A percentile compares a stretch with the other conserved stretches of the same genome.
phyloP scores from a whole-genome alignment of 768 basidiomycete species.

The Sporobolomyces roseus region DNA sequence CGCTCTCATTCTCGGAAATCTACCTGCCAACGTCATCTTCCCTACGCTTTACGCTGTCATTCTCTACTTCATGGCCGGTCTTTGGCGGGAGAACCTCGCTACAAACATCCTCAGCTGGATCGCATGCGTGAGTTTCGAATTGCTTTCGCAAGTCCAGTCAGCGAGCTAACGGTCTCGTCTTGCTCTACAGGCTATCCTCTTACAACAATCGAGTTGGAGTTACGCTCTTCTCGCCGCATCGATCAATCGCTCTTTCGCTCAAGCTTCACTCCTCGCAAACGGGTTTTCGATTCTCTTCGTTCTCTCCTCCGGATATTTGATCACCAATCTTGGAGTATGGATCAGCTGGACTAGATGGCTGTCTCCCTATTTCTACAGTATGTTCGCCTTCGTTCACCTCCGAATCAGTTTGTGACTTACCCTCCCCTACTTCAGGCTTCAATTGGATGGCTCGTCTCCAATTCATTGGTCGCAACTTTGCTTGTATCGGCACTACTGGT shows the following conservation, averaged over 20 bases:
- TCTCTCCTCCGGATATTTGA: conserved; percentile 43
- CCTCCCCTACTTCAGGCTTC: too few species aligned
- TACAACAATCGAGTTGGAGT: conserved; percentile 36
- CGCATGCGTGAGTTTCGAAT: conserved; percentile 46
- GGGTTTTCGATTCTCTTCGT: conserved; percentile 39
- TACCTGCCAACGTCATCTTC: conserved; percentile 51
- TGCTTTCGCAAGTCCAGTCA: background rate
- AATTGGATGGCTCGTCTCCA: conserved; percentile 50
- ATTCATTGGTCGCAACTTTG: conserved; percentile 49
- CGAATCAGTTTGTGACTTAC: too few species aligned
- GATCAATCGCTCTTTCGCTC: conserved; percentile 48
- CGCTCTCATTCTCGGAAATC: conserved; percentile 50
- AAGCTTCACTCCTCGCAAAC: conserved; percentile 49
- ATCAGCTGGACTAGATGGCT: conserved; percentile 52
- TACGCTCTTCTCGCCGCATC: conserved; percentile 47
- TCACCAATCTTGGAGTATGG: conserved; percentile 20
- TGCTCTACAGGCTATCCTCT: conserved; percentile 35
- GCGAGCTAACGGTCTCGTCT: too few species aligned
- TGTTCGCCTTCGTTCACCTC: background rate
- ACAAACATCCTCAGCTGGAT: conserved; percentile 49
- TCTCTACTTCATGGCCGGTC: conserved; percentile 46
- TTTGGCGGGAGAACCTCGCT: conserved; percentile 51
- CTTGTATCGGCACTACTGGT: conserved; percentile 45
- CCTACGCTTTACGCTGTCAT: conserved; percentile 46
- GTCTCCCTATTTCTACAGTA: conserved; percentile 51